These are phyloP conservation scores for Chlamydomonas schloesseri DNA, from an alignment of 139 green algal species.

Conservation along the genomic window DNA sequence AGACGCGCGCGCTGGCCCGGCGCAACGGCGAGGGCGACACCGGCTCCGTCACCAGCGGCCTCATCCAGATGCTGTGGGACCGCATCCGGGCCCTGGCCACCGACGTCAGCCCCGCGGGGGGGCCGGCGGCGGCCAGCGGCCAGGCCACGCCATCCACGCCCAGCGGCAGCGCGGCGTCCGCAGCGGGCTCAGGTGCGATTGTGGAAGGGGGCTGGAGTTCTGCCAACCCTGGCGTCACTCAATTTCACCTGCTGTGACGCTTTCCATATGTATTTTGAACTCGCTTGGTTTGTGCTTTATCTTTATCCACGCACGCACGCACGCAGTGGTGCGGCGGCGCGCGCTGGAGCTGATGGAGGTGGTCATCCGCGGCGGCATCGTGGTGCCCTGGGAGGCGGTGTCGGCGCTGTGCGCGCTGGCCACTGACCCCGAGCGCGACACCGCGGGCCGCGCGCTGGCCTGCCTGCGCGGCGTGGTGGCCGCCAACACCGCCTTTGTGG, in stretches of 20 bases:
- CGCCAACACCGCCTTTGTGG: conserved; percentile 41
- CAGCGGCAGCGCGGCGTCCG: not conserved
- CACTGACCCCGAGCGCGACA: conserved; percentile 67
- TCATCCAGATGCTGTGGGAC: conserved; percentile 60
- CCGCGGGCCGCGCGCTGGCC: conserved; percentile 38
- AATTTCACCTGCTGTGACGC: too few species aligned
- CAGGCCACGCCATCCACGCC: conserved; percentile 18
- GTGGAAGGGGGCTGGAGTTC: too few species aligned
- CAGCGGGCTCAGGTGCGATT: not conserved
- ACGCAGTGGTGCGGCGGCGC: conserved; percentile 59
- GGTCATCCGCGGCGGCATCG: conserved; percentile 77
- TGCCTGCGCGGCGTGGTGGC: conserved; percentile 16
- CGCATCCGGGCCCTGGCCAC: conserved; percentile 5
- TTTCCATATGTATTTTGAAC: too few species aligned
- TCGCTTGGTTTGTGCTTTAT: too few species aligned
- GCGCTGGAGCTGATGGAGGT: conserved; percentile 83
- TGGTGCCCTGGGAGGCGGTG: conserved; percentile 78
- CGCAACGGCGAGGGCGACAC: conserved; percentile 79
- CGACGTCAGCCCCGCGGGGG: conserved; percentile 1
- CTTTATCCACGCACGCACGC: too few species aligned
- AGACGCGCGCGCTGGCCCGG: conserved; percentile 43
- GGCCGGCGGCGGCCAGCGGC: not conserved
- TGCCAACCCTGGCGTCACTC: too few species aligned
- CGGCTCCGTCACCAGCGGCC: conserved; percentile 68
- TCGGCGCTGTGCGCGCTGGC: conserved; percentile 70